These are phyloP conservation scores for Verbascum thapsus DNA, from an alignment of 257 asterid genomes.

Conservation along the genomic window DNA sequence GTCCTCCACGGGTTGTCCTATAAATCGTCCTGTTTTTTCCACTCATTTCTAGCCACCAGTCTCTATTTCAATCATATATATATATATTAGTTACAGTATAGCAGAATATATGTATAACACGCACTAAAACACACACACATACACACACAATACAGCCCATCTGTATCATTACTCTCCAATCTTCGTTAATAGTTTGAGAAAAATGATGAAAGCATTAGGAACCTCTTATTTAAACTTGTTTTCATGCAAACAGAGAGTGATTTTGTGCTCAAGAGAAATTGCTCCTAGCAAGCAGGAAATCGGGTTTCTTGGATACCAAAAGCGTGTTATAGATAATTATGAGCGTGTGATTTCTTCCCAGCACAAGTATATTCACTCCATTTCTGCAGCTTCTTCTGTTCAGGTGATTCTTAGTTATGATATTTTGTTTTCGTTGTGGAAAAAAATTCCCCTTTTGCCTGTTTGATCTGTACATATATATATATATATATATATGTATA, in stretches of 20 bases:
- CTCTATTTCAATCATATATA: neutral
- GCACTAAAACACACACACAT: neutral
- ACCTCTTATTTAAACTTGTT: constrained; percentile 40
- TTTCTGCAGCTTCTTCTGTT: constrained; percentile 39
- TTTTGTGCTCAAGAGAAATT: constrained; percentile 24
- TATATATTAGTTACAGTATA: too few relatives aligned
- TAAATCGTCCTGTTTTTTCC: constrained; percentile 19
- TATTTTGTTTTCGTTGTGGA: neutral
- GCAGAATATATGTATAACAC: constrained; percentile 12
- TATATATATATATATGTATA: too few relatives aligned
- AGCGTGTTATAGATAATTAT: constrained; percentile 32
- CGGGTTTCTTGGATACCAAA: constrained; percentile 34
- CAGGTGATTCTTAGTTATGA: constrained; percentile 37
- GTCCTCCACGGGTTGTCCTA: neutral
- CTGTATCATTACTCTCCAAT: neutral
- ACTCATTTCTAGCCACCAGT: constrained; percentile 34
- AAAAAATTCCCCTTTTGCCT: neutral
- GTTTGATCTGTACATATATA: too few relatives aligned
- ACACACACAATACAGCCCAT: neutral
- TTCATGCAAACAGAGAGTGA: constrained; percentile 30
- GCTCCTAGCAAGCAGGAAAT: constrained; percentile 30
- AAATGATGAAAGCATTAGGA: constrained; percentile 53
- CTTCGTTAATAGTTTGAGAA: constrained; percentile 7
- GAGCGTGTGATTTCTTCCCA: constrained; percentile 27
- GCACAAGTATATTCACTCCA: constrained; percentile 32